Evolutionary conservation across 2,329 filamentous ascomycete species (phyloP).

Genomic region (Chaetomium sp.): DNA sequence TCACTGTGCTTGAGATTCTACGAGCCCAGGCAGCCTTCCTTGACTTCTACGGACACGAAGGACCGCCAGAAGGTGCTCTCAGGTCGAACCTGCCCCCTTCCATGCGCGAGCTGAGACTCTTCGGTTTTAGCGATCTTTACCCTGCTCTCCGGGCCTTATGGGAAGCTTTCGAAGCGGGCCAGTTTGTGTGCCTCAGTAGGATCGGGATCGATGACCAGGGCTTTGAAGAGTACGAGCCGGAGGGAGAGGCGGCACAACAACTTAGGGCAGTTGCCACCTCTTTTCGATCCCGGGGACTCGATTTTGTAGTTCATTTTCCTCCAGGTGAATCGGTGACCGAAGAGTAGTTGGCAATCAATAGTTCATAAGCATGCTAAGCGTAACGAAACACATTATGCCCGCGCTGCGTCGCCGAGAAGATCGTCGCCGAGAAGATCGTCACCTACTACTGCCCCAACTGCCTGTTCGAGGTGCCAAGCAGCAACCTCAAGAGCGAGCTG

Average conservation of each 20-base stretch:
- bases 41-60: neutral
- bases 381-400: conserved; percentile 49
- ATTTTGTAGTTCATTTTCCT: neutral
- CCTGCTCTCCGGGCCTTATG: neutral
- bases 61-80: neutral
- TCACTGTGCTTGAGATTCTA: neutral
- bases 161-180: neutral
- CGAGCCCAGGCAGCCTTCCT: neutral
- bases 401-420: conserved; percentile 86
- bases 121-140: neutral
- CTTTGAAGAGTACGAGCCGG: neutral
- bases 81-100: neutral
- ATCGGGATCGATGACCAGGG: neutral
- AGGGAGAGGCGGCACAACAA: neutral
- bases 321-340: too few relatives aligned
- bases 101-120: neutral
- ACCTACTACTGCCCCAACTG: conserved; percentile 95
- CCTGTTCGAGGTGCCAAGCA: conserved; percentile 91
- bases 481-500: conserved; percentile 75
- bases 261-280: neutral
- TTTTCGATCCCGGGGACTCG: neutral
- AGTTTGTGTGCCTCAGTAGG: neutral
- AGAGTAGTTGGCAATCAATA: too few relatives aligned
- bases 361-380: too few relatives aligned
- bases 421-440: conserved; percentile 89